These are phyloP conservation scores for Aspergillus tanneri DNA, from an alignment of 2,329 filamentous ascomycete species.

Conservation along the genomic window DNA sequence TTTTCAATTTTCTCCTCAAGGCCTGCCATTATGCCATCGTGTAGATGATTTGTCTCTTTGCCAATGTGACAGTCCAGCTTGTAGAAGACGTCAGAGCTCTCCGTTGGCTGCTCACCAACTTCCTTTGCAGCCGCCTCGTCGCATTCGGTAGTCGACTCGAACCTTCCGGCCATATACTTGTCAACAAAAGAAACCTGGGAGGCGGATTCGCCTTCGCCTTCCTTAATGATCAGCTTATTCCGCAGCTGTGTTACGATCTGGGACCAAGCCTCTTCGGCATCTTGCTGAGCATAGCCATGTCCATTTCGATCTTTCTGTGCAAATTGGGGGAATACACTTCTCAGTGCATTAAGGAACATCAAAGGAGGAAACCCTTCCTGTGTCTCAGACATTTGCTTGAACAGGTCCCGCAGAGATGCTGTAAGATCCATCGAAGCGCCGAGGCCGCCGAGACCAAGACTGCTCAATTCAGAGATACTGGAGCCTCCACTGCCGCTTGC, in stretches of 20 bases:
- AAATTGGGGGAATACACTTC: slow-evolving; percentile 83
- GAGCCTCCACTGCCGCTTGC: slow-evolving; percentile 31
- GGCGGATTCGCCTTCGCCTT: slow-evolving; percentile 43
- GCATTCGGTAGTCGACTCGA: slow-evolving; percentile 75
- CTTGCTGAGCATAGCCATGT: slow-evolving; percentile 90
- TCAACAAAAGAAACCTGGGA: slow-evolving; percentile 74
- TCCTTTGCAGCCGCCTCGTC: slow-evolving; percentile 77
- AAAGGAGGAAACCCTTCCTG: slow-evolving; percentile 83
- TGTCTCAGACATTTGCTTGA: slow-evolving; percentile 84
- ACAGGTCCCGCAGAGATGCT: slow-evolving; percentile 74
- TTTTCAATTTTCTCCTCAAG: slow-evolving; percentile 91
- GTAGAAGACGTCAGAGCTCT: slow-evolving; percentile 72
- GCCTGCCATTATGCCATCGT: slow-evolving; percentile 80
- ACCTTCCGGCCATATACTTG: slow-evolving; percentile 82
- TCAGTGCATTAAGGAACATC: slow-evolving; percentile 77
- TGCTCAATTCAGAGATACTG: slow-evolving; percentile 47
- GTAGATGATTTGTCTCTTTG: slow-evolving; percentile 79
- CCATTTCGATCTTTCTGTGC: slow-evolving; percentile 82
- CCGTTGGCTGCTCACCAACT: slow-evolving; percentile 67
- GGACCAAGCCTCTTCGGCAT: slow-evolving; percentile 97
- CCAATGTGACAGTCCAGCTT: slow-evolving; percentile 97
- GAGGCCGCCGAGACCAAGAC: slow-evolving; percentile 59
- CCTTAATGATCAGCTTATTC: slow-evolving; percentile 70
- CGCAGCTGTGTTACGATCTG: slow-evolving; percentile 85
- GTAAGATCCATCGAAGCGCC: slow-evolving; percentile 69